Evolutionary conservation across 768 basidiomycete species (phyloP), one percentile per base, ranked within the genome.

Genomic region (Holtermanniella nyarrowii): DNA sequence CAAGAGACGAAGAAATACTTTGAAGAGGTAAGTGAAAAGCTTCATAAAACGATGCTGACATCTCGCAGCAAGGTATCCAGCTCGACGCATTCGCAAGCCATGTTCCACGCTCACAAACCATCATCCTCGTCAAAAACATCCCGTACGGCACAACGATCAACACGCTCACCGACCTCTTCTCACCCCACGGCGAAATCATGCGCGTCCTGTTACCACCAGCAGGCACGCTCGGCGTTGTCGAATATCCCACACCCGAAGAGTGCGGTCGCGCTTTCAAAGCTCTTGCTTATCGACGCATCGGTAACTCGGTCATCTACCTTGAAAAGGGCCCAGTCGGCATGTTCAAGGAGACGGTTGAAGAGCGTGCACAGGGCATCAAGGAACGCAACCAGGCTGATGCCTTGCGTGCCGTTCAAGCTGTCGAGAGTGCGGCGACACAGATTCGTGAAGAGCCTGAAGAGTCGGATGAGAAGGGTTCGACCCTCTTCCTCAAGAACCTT

Each of bases 81-180:
- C 46, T 75, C 20, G 72, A 66, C 26, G 54, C 70, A 3, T 66
- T 74, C 20, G 44, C 60, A 20, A 54, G 59, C 10, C 54, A 53
- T 10, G 52, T 56, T 3, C 62, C 62, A 10, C 65, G 73, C 4
- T 91, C 88, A 0, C 81, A 85, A 60, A 91, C 86, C 0, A 81
- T 77, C 26, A 82, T 97, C 55, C 78, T 99, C 16, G 85, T 96
- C 56, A 97, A 97, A 75, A 97, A 97, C 72, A 88, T 99, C 42
- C 93, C 95, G 0, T 93, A 85, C 62, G 88, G 86, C 4, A 93
- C 90, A 2, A 79, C 83, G 0, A 71, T 75, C 0, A 78, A 80
- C 16, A 80, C 87, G 56, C 80, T 97, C n/a, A 79, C 79, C 21
- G 82, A 82, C 53, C 69, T 96, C 44, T 90, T 97, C 62, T 78